Conservation (phyloP, 2,329 filamentous ascomycete species). For the Pestalotiopsis sp. region DNA sequence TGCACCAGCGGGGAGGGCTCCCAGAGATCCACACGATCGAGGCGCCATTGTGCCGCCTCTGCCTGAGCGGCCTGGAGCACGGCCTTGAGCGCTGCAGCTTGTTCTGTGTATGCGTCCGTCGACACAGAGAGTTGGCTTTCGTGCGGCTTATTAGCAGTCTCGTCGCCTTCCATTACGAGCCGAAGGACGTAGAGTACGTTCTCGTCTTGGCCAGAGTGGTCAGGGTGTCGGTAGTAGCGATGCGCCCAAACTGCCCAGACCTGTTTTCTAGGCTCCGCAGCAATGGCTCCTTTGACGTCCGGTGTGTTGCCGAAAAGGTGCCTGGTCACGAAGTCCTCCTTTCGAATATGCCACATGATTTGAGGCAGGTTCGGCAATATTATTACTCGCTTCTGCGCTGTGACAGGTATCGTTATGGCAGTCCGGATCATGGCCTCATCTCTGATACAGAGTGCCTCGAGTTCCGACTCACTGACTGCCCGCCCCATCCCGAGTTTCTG, state of each 20-base stretch:
- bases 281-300: conserved; percentile 18
- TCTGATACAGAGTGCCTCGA: background rate
- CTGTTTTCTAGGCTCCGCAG: conserved; percentile 7
- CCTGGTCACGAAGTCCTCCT: conserved; percentile 19
- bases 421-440: background rate
- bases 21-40: conserved; percentile 20
- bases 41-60: conserved; percentile 17
- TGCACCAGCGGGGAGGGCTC: conserved; percentile 19
- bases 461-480: background rate
- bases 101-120: background rate
- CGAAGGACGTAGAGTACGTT: conserved; percentile 13
- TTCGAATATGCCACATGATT: conserved; percentile 24
- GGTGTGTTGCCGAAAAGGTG: conserved; percentile 17
- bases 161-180: conserved; percentile 20
- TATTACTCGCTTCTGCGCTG: conserved; percentile 9
- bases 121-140: background rate
- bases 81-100: conserved; percentile 7
- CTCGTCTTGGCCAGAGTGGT: background rate
- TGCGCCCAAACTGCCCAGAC: conserved; percentile 17
- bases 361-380: conserved; percentile 20
- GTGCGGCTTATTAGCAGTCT: conserved; percentile 16
- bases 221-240: conserved; percentile 18
- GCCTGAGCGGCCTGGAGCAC: conserved; percentile 18
- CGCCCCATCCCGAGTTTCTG: background rate
- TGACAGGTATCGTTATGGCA: background rate